Base-by-base conservation (phyloP, 192 early-diverging fungal genomes). In the Backusella macrospora region DNA sequence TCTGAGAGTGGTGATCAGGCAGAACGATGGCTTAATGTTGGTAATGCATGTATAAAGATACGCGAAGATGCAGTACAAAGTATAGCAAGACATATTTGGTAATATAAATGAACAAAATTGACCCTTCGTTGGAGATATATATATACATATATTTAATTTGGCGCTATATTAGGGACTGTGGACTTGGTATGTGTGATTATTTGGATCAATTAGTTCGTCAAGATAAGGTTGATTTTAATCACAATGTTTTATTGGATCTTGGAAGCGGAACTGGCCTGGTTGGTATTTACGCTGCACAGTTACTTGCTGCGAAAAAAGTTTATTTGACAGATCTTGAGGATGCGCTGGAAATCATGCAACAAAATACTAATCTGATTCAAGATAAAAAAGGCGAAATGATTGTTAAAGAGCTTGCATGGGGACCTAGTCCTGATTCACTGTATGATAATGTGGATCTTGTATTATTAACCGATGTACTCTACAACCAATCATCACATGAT, bases 21-120 rank as follows among this genome's bases (percentile, higher is more conserved):
- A n/a, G 68, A 79, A 59, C 26, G 78, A 4, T 44, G 46, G 8
- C n/a, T 75, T 34, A 21, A 49, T n/a, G 15, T 44, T 5, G 6
- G 26, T n/a, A 29, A 44, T 14, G 13, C 37, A 7, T 13, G 47
- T 8, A 37, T 73, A 8, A 48, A 45, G 14, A 74, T 79, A 34
- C 49, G 73, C 15, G 78, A 79, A 75, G 78, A 79, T 59, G 68
- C 68, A 47, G 46, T 65, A 59, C 59, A 79, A 65, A 79, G 73
- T 21, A 79, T 79, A 42, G 78, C 78, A 34, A 38, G 78, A 40
- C 78, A 79, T 48, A 64, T 79, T 45, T 79, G 78, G 78, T 79
- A 75, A 14, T 62, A 26, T 18, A 34, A 34, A 34, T 34, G 0
- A 34, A 34, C 29, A 34, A 34, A 34, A 34, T 34, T 34, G 2